Conservation (phyloP, 805 yeast species). For the Ogataea sp. region DNA sequence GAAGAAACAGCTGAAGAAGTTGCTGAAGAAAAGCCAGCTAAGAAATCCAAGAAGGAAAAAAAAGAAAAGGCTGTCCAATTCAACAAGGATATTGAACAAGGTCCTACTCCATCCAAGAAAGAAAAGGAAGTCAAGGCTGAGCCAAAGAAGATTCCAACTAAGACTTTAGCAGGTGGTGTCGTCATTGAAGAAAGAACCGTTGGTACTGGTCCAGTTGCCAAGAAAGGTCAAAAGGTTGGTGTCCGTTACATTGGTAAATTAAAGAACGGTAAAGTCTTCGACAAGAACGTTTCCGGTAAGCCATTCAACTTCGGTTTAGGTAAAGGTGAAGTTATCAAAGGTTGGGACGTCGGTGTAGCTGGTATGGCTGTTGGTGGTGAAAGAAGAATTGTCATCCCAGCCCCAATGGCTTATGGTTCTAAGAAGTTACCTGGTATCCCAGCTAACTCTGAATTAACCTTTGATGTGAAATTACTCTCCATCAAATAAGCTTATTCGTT, state of each 20-base stretch:
- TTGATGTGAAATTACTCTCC: slow-evolving; percentile 89
- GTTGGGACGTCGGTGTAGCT: slow-evolving; percentile 97
- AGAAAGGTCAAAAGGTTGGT: slow-evolving; percentile 84
- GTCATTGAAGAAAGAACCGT: slow-evolving; percentile 83
- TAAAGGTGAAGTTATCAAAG: slow-evolving; percentile 97
- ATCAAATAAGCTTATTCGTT: slow-evolving; percentile 47
- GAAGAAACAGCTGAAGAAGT: slow-evolving; percentile 18
- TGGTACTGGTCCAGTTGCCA: slow-evolving; percentile 86
- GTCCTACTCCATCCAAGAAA: slow-evolving; percentile 45
- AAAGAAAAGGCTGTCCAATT: slow-evolving; percentile 75
- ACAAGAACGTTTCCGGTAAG: slow-evolving; percentile 94
- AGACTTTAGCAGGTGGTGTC: slow-evolving; percentile 88
- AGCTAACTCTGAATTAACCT: slow-evolving; percentile 91
- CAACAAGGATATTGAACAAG: slow-evolving; percentile 87
- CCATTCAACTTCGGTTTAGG: slow-evolving; percentile 90
- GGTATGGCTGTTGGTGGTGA: slow-evolving; percentile 99
- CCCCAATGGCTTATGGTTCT: slow-evolving; percentile 94
- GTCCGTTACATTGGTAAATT: slow-evolving; percentile 97
- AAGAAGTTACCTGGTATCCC: slow-evolving; percentile 95
- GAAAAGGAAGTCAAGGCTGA: slow-evolving; percentile 20
- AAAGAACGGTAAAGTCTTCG: slow-evolving; percentile 92
- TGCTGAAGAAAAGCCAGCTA: slow-evolving; percentile 26
- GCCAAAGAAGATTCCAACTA: slow-evolving; percentile 54
- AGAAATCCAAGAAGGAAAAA: too few relatives aligned
- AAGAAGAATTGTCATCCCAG: slow-evolving; percentile 94